Conservation (phyloP, 83 land plant genomes). For the Thuja plicata region DNA sequence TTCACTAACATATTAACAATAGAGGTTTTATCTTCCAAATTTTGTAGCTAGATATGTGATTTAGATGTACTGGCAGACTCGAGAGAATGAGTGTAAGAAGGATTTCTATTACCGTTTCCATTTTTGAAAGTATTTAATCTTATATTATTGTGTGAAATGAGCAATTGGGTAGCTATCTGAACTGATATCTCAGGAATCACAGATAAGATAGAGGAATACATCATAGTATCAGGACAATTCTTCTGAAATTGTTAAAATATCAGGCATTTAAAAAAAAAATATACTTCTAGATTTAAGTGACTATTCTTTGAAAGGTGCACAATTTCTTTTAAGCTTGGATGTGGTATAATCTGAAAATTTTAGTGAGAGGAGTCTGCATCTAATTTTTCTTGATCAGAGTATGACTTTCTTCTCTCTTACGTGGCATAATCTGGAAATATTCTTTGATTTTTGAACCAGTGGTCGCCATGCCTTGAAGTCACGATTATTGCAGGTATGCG, state of each 20-base stretch:
- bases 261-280: too few relatives aligned
- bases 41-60: neutral
- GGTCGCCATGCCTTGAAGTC: slow-evolving; percentile 93
- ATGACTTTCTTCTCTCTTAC: neutral
- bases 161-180: neutral
- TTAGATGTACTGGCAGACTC: neutral
- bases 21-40: neutral
- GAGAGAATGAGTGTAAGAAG: neutral
- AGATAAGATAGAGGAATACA: neutral
- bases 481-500: slow-evolving; percentile 58
- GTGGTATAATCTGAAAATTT: neutral
- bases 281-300: neutral
- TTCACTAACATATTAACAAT: too few relatives aligned
- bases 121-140: neutral
- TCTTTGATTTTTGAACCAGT: slow-evolving; percentile 34
- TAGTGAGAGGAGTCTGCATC: neutral
- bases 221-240: neutral
- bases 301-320: neutral
- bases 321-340: neutral
- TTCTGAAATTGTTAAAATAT: neutral
- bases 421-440: slow-evolving; percentile 1
- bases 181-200: neutral
- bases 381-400: neutral
- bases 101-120: neutral
- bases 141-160: neutral